These are phyloP conservation scores for Alternaria triticimaculans DNA, from an alignment of 2,329 filamentous ascomycete genomes.

Conservation along the genomic window DNA sequence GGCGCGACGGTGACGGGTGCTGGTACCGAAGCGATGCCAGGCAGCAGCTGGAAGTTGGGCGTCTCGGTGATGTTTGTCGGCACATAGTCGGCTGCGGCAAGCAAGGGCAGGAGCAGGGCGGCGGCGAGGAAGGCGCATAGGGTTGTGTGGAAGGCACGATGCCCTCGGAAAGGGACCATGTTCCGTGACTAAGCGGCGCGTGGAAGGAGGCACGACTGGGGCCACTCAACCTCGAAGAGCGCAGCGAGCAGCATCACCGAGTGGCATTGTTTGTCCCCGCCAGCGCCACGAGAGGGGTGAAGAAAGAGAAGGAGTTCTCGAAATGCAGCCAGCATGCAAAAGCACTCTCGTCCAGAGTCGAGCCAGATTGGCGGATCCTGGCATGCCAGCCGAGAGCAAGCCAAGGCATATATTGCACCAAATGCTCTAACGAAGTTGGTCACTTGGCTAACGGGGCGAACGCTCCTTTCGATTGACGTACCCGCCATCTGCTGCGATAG, in stretches of 20 bases:
- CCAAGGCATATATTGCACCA: constrained; percentile 33
- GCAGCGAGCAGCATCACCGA: constrained; percentile 34
- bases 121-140: constrained; percentile 20
- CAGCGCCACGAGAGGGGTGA: constrained; percentile 19
- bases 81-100: constrained; percentile 25
- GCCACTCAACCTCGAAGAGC: constrained; percentile 31
- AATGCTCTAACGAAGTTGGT: constrained; percentile 25
- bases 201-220: constrained; percentile 20
- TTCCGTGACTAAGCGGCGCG: constrained; percentile 29
- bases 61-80: constrained; percentile 32
- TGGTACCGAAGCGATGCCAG: constrained; percentile 31
- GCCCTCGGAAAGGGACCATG: constrained; percentile 31
- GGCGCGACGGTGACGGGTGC: constrained; percentile 43
- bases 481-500: constrained; percentile 12
- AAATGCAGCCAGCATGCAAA: constrained; percentile 11
- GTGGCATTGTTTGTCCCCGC: constrained; percentile 28
- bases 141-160: constrained; percentile 20
- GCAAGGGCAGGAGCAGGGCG: constrained; percentile 26
- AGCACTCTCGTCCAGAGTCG: constrained; percentile 24
- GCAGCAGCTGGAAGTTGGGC: constrained; percentile 24
- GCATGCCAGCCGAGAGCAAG: constrained; percentile 21
- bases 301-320: constrained; percentile 7
- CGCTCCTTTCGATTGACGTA: constrained; percentile 4
- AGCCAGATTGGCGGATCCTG: constrained; percentile 36
- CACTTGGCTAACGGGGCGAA: constrained; percentile 12